phyloP scores from a whole-genome alignment of 1,284 basidiomycete species.

The Pseudozyma sp. region DNA sequence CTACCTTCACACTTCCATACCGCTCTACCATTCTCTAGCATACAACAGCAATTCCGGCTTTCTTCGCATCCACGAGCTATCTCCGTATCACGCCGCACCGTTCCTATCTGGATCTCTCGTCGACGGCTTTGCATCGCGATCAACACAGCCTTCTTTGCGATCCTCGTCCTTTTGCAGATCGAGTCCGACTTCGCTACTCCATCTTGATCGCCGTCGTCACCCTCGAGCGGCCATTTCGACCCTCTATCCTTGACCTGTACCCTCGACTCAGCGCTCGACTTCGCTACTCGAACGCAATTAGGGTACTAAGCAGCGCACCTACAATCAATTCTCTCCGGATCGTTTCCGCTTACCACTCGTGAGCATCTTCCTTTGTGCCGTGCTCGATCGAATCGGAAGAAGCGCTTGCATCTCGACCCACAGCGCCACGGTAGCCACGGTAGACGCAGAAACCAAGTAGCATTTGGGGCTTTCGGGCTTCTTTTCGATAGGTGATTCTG shows the following conservation, averaged over 20 bases:
- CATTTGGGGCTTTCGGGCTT: too few species aligned
- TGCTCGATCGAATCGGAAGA: too few species aligned
- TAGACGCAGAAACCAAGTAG: too few species aligned
- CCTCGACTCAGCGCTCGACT: neutral
- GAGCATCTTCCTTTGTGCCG: too few species aligned
- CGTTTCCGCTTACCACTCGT: too few species aligned
- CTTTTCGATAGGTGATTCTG: too few species aligned
- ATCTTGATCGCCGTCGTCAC: neutral
- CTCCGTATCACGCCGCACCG: neutral
- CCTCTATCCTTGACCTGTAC: neutral
- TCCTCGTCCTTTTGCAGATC: slow-evolving; percentile 15
- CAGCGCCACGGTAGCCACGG: too few species aligned
- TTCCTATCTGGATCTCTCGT: neutral
- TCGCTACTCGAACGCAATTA: neutral
- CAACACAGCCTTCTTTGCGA: neutral
- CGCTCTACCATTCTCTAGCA: neutral
- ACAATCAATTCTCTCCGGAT: too few species aligned
- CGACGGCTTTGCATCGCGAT: slow-evolving; percentile 1
- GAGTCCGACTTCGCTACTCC: slow-evolving; percentile 38
- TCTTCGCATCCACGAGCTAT: neutral
- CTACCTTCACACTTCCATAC: neutral
- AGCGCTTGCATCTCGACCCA: too few species aligned
- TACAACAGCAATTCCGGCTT: neutral
- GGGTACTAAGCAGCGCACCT: too few species aligned
- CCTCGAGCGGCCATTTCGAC: neutral